Base-by-base conservation (phyloP, 257 asterid genomes). In the Plantago major region DNA sequence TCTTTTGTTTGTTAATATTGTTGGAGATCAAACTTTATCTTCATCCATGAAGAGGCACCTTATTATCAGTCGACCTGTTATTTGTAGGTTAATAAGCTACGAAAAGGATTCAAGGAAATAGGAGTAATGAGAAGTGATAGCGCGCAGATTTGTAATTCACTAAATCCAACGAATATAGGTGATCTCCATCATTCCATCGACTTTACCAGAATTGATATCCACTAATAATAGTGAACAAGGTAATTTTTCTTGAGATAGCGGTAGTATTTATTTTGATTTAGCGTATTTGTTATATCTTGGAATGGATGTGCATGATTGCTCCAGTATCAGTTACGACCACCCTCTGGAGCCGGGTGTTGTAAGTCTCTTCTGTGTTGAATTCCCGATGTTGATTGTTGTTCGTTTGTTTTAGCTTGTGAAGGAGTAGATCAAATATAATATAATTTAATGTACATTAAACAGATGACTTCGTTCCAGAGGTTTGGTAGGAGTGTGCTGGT, bases 101-200 rank as follows among this genome's bases (percentile, higher is more conserved):
- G 67, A 19, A 81, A 71, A 76, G 96, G 95, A 79, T 83, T 86
- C 73, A 81, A 86, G 75, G 91, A 89, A 65, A 73, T 92, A 56
- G 99, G 99, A 66, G 57, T 92, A 65, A 73, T 86, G 82, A 86
- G 81, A 79, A 74, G 75, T 67, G 80, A 81, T 71, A 67, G 61
- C 11, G 73, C 78, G 72, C 79, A 64, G 50, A 73, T 62, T 77
- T 92, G 79, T 76, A 74, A 87, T 56, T 43, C 75, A 73, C 79
- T 92, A 74, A 92, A 92, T 74, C 99, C 99, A 16, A 92, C 99
- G 60, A 84, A 70, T 76, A 92, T 92, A 92, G 99, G 99, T 92
- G 58, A 52, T 52, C 53, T 68, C 48, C 46, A 28, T 52, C 42
- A 51, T 73, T 50, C 59, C 44, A 55, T 51, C 37, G 10, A n/a